phyloP scores from a whole-genome alignment of 2,329 filamentous ascomycete genomes.

The Ceratocystis smalleyi region DNA sequence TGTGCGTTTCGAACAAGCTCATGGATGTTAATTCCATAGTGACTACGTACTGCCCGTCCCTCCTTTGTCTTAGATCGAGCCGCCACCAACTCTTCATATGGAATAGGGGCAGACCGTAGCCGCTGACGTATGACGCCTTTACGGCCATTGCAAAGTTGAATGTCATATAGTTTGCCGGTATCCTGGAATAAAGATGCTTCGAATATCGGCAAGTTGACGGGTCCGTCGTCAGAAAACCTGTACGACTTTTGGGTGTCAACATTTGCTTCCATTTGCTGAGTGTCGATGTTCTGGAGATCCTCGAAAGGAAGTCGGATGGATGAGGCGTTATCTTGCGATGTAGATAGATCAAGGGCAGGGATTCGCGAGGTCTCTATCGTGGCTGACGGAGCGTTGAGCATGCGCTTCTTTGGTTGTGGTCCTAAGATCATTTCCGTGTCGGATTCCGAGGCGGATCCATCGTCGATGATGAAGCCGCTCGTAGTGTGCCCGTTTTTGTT shows the following conservation, averaged over 20 bases:
- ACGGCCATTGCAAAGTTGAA: constrained; percentile 43
- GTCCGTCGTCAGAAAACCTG: background rate
- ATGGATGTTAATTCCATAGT: constrained; percentile 89
- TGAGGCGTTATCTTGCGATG: background rate
- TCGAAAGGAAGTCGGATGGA: background rate
- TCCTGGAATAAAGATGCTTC: constrained; percentile 17
- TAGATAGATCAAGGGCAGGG: background rate
- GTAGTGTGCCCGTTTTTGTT: background rate
- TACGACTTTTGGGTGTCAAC: background rate
- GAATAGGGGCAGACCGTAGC: constrained; percentile 29
- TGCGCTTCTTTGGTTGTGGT: constrained; percentile 14
- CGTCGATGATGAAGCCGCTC: constrained; percentile 18
- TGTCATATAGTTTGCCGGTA: constrained; percentile 25
- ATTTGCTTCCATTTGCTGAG: background rate
- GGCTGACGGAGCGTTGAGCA: constrained; percentile 5
- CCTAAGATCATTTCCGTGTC: constrained; percentile 5
- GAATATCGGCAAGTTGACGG: constrained; percentile 6
- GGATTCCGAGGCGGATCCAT: constrained; percentile 14
- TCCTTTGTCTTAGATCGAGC: constrained; percentile 50
- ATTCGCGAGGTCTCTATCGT: background rate
- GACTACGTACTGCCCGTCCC: constrained; percentile 56
- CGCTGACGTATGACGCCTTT: constrained; percentile 41
- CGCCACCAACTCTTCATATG: constrained; percentile 54
- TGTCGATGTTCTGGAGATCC: background rate
- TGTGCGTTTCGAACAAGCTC: constrained; percentile 57